These are phyloP conservation scores for Juglanconis juglandina DNA, from an alignment of 2,329 filamentous ascomycete genomes.

Conservation along the genomic window DNA sequence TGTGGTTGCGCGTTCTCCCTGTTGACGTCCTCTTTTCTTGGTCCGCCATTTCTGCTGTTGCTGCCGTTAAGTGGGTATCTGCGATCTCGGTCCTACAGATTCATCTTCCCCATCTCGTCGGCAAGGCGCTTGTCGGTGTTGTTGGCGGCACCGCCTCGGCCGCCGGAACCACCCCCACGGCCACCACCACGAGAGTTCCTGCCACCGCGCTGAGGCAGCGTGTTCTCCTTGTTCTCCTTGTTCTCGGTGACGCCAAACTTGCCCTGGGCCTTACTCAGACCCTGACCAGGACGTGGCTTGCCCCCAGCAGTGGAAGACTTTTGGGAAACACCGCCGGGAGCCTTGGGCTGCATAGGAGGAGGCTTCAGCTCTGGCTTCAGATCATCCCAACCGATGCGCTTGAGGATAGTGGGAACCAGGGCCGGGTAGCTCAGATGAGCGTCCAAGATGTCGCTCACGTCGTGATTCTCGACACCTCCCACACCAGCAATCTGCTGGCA, in stretches of 20 bases:
- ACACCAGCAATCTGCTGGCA: constrained; percentile 71
- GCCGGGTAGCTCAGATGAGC: constrained; percentile 70
- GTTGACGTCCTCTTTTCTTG: background rate
- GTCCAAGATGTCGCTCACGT: constrained; percentile 62
- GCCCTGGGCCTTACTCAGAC: background rate
- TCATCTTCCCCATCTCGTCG: constrained; percentile 16
- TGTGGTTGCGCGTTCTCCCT: background rate
- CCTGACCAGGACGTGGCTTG: background rate
- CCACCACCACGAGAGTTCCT: constrained; percentile 4
- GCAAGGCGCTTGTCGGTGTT: constrained; percentile 12
- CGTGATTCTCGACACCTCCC: constrained; percentile 62
- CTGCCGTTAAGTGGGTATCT: background rate
- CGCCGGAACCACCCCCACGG: background rate
- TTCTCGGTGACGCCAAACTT: background rate
- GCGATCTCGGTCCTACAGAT: constrained; percentile 17
- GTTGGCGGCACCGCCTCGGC: constrained; percentile 4
- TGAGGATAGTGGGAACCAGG: constrained; percentile 63
- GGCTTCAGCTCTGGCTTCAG: constrained; percentile 31
- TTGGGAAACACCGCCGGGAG: background rate
- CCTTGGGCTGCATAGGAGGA: background rate
- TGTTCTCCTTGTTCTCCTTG: constrained; percentile 18
- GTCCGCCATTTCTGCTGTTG: background rate
- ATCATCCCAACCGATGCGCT: constrained; percentile 67
- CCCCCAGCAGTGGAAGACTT: background rate
- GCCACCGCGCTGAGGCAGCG: constrained; percentile 13